Evolutionary conservation across 495 filamentous ascomycete species (phyloP), one percentile per base, ranked within the genome.

Genomic region (Polyplosphaeria fusca): DNA sequence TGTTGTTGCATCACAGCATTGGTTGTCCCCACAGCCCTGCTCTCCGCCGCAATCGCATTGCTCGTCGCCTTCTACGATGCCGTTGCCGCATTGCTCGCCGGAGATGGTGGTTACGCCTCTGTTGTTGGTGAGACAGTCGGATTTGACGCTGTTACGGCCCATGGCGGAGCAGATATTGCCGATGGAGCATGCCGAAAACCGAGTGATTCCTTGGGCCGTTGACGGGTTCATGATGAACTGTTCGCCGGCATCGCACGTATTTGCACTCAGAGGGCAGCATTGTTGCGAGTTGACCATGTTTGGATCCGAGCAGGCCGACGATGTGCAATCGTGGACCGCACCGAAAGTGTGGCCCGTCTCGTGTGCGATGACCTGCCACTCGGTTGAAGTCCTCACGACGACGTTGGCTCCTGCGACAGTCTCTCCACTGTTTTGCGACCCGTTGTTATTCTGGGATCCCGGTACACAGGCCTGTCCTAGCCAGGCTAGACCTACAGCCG

Each of bases 291-390:
- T 76, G 26, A 87, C 79, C 3, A 79, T 79, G 19, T 78, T 76
- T 23, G 77, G 72, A 53, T 84, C 75, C 1, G 57, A 43, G 69
- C 93, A 97, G n/a, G 86, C 82, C 12, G 72, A 39, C 0, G 74
- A 64, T 3, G 79, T 84, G 70, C 93, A 98, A 72, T 98, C 93
- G 68, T 98, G 93, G 32, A 96, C 89, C 12, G 93, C 94, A 38
- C 93, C 93, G 65, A 96, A 96, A 0, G 89, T 96, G 61, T 98
- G 93, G 9, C 93, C 93, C 12, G 87, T 83, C 70, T 98, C 94
- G 65, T 98, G 93, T 20, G 93, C 92, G 72, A 97, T 90, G 47
- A 98, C 88, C 68, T 96, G 89, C 94, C 94, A 98, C 62, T 95
- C 89, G 19, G 82, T 86, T 11, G 80, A 74, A 1, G 88, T 95